Base-by-base conservation (phyloP, 1,284 basidiomycete species). In the Irpex sp. region DNA sequence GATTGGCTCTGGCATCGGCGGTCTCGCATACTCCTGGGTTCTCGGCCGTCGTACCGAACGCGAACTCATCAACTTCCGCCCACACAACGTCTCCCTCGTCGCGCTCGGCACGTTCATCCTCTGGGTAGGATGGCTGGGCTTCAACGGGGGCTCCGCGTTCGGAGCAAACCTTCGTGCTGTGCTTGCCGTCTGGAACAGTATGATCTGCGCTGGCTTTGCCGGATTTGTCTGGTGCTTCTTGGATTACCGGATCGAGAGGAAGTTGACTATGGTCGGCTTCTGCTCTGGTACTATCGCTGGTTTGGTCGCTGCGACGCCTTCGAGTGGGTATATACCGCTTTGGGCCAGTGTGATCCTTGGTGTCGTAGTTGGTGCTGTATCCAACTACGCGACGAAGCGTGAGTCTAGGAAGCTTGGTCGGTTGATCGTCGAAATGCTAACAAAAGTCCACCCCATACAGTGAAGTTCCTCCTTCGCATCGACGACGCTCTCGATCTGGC, bases 71-170 rank as follows among this genome's bases (percentile, higher is more conserved):
- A 90, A 95, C 70, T 97, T 95, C 81, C 88, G 94, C 65, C 95
- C 95, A 7, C 94, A 96, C 76, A 97, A 97, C 73, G 94, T 97
- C 17, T 90, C 90, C 36, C 81, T 95, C 75, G 92, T 97, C 70
- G 89, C 88, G 61, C 85, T 98, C 59, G 96, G 96, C 66, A 96
- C 89, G 13, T 84, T 88, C 68, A 84, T 97, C 68, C 88, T 97
- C 62, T 97, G 94, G 94, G 92, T 97, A 72, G 95, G 95, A 62
- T 91, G 88, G 85, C 75, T 89, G 39, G 86, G 84, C 4, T 89
- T 88, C 77, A 88, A 88, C 69, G 87, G 84, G 49, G 87, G 88
- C 47, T 93, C 90, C 59, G 92, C 94, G 7, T 95, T 95, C 70
- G 93, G 93, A 61, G 95, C 95, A 19, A 96, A 96, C 74, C 80